Conservation (phyloP, 2,329 filamentous ascomycete species). For the Didymella segeticola region DNA sequence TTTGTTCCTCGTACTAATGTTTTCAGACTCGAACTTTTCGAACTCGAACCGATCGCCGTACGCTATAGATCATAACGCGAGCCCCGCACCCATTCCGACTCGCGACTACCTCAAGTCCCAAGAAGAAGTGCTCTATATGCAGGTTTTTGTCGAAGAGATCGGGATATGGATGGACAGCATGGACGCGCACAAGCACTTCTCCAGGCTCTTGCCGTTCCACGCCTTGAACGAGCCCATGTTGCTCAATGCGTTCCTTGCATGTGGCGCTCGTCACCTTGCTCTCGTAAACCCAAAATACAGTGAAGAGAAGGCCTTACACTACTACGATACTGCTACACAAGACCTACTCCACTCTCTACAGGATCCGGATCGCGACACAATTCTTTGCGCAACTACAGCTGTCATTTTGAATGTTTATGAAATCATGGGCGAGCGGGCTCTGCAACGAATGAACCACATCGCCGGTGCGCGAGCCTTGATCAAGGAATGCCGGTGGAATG, state of each 20-base stretch:
- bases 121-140: constrained; percentile 87
- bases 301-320: constrained; percentile 78
- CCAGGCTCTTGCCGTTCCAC: constrained; percentile 80
- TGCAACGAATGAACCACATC: constrained; percentile 87
- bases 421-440: constrained; percentile 82
- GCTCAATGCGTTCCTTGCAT: constrained; percentile 85
- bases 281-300: constrained; percentile 73
- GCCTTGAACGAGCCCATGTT: constrained; percentile 85
- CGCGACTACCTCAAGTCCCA: constrained; percentile 72
- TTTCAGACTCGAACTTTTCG: constrained; percentile 32
- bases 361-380: constrained; percentile 82
- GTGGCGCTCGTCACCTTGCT: constrained; percentile 81
- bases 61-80: constrained; percentile 33
- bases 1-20: constrained; percentile 15
- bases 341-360: constrained; percentile 78
- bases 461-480: constrained; percentile 84
- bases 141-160: constrained; percentile 89
- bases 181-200: constrained; percentile 85
- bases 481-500: constrained; percentile 89
- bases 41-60: constrained; percentile 36
- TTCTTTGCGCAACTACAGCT: constrained; percentile 84
- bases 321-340: constrained; percentile 85
- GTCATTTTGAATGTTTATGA: constrained; percentile 92
- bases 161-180: constrained; percentile 94
- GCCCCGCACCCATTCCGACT: constrained; percentile 37